Evolutionary conservation across 2,329 filamentous ascomycete genomes (phyloP).

Genomic region (Aspergillus pseudoglaucus): DNA sequence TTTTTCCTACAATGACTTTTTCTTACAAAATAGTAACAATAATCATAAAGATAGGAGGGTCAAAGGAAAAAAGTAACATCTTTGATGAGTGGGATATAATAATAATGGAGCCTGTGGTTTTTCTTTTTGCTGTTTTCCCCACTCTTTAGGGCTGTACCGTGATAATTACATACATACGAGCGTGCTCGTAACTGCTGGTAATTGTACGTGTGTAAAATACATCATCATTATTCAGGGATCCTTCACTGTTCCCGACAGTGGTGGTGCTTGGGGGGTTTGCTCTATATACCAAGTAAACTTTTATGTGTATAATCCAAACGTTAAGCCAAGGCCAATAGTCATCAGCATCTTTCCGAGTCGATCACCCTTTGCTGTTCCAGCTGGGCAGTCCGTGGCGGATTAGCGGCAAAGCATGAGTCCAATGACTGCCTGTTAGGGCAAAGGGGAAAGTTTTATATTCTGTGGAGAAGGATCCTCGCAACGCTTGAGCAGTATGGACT

Average conservation of each 20-base stretch:
- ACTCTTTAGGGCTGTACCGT: background rate
- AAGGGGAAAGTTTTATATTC: background rate
- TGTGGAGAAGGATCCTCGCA: too few species aligned
- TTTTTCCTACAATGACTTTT: too few species aligned
- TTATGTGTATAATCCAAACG: too few species aligned
- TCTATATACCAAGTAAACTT: too few species aligned
- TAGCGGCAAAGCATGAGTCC: background rate
- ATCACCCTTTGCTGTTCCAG: too few species aligned
- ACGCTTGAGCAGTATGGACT: too few species aligned
- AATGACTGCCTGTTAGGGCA: background rate
- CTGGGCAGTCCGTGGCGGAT: background rate
- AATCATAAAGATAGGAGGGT: background rate
- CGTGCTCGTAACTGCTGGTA: background rate
- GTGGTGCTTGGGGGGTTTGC: too few species aligned
- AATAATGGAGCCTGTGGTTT: background rate
- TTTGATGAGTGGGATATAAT: background rate
- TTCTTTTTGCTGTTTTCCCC: background rate
- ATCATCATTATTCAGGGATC: background rate
- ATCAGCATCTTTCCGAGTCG: too few species aligned
- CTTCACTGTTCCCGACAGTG: too few species aligned
- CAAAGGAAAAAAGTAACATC: background rate
- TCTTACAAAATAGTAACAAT: too few species aligned
- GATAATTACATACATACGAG: background rate
- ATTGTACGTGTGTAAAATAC: background rate
- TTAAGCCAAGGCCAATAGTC: too few species aligned